Evolutionary conservation across 306 rosid genomes (phyloP), one percentile per base, ranked within the genome.

Genomic region (Styphnolobium japonicum): DNA sequence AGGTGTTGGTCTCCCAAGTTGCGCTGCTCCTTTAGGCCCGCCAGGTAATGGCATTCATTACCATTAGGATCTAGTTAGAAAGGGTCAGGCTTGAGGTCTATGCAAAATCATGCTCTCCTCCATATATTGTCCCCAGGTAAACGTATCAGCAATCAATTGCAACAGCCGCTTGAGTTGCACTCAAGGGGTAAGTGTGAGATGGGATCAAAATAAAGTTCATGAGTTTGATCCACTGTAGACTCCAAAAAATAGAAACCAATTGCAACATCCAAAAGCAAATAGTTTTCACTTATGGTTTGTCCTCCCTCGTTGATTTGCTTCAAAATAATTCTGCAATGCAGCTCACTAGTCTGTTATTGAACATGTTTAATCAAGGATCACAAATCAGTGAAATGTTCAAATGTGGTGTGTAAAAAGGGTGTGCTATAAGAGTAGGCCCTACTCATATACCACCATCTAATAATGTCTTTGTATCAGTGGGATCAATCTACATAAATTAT

Each of bases 361-460:
- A 19, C 39, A 48, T 21, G 22, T 66, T 10, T 66, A 73, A 69
- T 65, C 8, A n/a, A n/a, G 58, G 67, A 82, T 77, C 51, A 69
- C 67, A 70, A 65, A 78, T 81, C 27, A 82, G 73, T 73, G 85
- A 87, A 80, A 72, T 37, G 73, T 55, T 73, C 83, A 87, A 80
- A 72, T 37, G 73, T 55, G 82, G 55, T 27, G 81, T 46, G 22
- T 67, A 37, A 53, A 29, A 19, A 34, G 23, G 34, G 42, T 56
- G 66, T 29, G 52, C 56, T 29, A 66, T 19, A 2, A 19, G 63
- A 45, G 73, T 56, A 40, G 82, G 62, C 48, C 88, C 74, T 72
- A 55, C 72, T 64, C 46, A 2, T 46, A 61, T 22, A 14, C 45
- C 70, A 29, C 76, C 51, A 68, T 42, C n/a, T 27, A 27, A 65